Evolutionary conservation across 495 filamentous ascomycete genomes (phyloP), one percentile per base, ranked within the genome.

Genomic region (Hypomontagnella submonticulosa): DNA sequence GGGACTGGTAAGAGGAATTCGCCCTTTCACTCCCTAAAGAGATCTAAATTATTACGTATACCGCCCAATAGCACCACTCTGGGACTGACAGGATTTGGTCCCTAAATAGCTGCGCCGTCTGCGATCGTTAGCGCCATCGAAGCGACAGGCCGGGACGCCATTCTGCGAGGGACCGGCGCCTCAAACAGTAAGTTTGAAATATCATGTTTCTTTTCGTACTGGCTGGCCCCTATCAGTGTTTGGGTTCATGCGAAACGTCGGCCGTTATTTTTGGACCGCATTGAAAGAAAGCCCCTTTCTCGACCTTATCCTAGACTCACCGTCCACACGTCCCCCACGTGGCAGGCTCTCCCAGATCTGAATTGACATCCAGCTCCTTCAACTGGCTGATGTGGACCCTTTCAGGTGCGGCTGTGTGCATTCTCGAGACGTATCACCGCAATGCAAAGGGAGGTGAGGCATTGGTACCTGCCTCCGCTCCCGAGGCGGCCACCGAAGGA

Each of bases 391-490:
- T 57, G 43, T 42, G 67, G 33, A 60, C 67, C 38, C 59, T 54
- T 32, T 50, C 73, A 95, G 92, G 86, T 73, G 93, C 94, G 18
- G 95, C 95, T 33, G 95, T 99, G 33, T 96, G 92, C 76, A 98
- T 99, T 73, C 88, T 98, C 63, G 94, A 99, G 80, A 96, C 92
- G 23, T 94, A 96, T 77, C 83, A 81, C 62, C 18, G 69, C 70
- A 41, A 64, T 27, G 52, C 69, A 49, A 67, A 60, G 40, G 66
- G 71, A 30, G 61, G 72, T 50, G 67, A 76, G 32, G 57, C 63
- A 19, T 43, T 73, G 53, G 71, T 73, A 30, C 71, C 69, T 37
- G 62, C 60, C 56, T 75, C 54, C 40, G 67, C 48, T 40, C 63
- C 67, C 42, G 62, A 63, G 62, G 72, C 65, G 66, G 71, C 57